phyloP scores from a whole-genome alignment of 2,329 filamentous ascomycete species.

The Botrytis elliptica region DNA sequence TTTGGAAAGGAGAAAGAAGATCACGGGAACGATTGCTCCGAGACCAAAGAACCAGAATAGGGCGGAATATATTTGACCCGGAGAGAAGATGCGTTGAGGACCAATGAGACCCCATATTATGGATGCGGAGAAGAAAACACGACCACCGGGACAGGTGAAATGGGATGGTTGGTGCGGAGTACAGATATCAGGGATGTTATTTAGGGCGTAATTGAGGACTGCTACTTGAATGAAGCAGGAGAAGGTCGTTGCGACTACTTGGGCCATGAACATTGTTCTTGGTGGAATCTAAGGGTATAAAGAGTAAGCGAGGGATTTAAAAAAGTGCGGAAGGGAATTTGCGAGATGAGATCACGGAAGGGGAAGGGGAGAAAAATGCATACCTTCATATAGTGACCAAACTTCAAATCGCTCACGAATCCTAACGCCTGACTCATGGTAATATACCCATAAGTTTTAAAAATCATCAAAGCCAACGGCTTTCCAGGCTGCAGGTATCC shows the following conservation, averaged over 20 bases:
- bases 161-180: slow-evolving; percentile 53
- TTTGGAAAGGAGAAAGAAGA: slow-evolving; percentile 44
- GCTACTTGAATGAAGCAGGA: slow-evolving; percentile 65
- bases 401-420: slow-evolving; percentile 50
- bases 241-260: slow-evolving; percentile 57
- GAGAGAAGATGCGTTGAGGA: slow-evolving; percentile 48
- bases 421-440: slow-evolving; percentile 58
- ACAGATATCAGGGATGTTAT: slow-evolving; percentile 64
- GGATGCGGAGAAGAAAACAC: slow-evolving; percentile 66
- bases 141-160: slow-evolving; percentile 53
- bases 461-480: slow-evolving; percentile 74
- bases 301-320: not conserved
- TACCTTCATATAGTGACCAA: slow-evolving; percentile 52
- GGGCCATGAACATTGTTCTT: slow-evolving; percentile 42
- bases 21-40: slow-evolving; percentile 33
- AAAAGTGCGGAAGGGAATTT: too few relatives aligned
- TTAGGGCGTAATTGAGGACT: slow-evolving; percentile 61
- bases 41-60: slow-evolving; percentile 38
- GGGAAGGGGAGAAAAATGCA: not conserved
- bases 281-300: slow-evolving; percentile 30
- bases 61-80: slow-evolving; percentile 32
- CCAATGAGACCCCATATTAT: slow-evolving; percentile 74
- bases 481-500: slow-evolving; percentile 71
- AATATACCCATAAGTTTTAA: slow-evolving; percentile 72
- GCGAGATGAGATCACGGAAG: not conserved